phyloP scores from a whole-genome alignment of 108 stramenopile genomes.

The Cyclotella baltica region DNA sequence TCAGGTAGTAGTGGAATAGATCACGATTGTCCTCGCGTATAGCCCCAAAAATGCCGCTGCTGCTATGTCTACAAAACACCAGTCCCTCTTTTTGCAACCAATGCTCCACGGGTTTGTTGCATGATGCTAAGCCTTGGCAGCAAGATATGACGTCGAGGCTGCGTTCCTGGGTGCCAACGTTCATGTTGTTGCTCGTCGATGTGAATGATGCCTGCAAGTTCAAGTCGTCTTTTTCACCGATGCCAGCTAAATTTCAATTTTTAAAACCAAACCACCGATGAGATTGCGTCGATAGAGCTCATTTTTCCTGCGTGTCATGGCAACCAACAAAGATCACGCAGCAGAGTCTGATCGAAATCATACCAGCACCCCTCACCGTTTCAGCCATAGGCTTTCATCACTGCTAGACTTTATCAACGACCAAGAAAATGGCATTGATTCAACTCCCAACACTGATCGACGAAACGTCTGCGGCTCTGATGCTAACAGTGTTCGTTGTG shows the following conservation, averaged over 20 bases:
- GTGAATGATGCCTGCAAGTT: no score
- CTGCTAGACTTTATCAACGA: conserved; percentile 25
- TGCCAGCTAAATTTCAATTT: no score
- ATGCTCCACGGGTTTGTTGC: neutral
- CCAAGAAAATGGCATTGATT: conserved; percentile 1
- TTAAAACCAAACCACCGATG: no score
- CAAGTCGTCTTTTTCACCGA: no score
- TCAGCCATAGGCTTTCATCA: conserved; percentile 16
- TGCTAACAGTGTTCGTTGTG: neutral
- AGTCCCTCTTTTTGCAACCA: neutral
- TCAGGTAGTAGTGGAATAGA: conserved; percentile 12
- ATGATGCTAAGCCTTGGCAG: conserved; percentile 25
- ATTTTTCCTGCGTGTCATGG: no score
- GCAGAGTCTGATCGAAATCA: neutral
- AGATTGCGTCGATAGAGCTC: no score
- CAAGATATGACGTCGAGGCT: conserved; percentile 1
- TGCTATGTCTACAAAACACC: neutral
- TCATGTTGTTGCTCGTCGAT: no score
- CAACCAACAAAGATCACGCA: no score
- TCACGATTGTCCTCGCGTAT: conserved; percentile 28
- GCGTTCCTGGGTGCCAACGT: neutral
- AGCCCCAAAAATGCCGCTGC: conserved; percentile 30
- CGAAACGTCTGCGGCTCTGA: neutral
- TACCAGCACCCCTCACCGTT: no score
- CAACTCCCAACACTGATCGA: neutral